Percentiles rank a stretch among this genome's conserved stretches.
phyloP scores from a whole-genome alignment of 2,329 filamentous ascomycete species.

The Xylaria sp. region DNA sequence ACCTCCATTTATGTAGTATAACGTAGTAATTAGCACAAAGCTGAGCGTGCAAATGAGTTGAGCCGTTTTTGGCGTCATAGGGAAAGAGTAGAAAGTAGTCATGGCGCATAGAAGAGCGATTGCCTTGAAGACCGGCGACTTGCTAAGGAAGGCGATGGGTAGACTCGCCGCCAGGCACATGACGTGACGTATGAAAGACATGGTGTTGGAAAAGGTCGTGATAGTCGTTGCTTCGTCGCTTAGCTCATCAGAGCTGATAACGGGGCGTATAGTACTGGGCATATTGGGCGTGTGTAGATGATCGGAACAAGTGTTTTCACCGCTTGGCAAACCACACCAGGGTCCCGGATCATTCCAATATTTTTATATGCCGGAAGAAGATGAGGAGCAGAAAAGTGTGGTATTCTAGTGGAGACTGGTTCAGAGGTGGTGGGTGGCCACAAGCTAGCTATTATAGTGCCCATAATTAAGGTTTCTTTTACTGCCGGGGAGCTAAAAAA shows the following conservation, averaged over 20 bases:
- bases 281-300: slow-evolving; percentile 12
- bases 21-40: slow-evolving; percentile 20
- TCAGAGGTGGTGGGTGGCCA: too few species aligned
- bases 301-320: slow-evolving; percentile 11
- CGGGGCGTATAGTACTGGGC: slow-evolving; percentile 18
- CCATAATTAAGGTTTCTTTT: too few species aligned
- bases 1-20: slow-evolving; percentile 23
- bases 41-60: slow-evolving; percentile 21
- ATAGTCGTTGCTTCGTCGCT: slow-evolving; percentile 23
- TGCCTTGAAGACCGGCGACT: slow-evolving; percentile 18
- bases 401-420: too few species aligned
- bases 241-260: slow-evolving; percentile 20
- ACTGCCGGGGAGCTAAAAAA: slow-evolving; percentile 10
- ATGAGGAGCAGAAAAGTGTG: too few species aligned
- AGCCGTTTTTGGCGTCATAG: slow-evolving; percentile 21
- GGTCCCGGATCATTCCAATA: slow-evolving; percentile 16
- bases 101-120: slow-evolving; percentile 22
- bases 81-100: slow-evolving; percentile 21
- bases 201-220: slow-evolving; percentile 20
- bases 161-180: slow-evolving; percentile 19
- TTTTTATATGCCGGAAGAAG: slow-evolving; percentile 19
- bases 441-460: too few species aligned
- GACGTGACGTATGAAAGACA: slow-evolving; percentile 20
- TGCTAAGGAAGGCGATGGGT: slow-evolving; percentile 22
- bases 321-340: slow-evolving; percentile 11